Conservation (phyloP, 2,329 filamentous ascomycete species). For the Paecilomyces fulvus region DNA sequence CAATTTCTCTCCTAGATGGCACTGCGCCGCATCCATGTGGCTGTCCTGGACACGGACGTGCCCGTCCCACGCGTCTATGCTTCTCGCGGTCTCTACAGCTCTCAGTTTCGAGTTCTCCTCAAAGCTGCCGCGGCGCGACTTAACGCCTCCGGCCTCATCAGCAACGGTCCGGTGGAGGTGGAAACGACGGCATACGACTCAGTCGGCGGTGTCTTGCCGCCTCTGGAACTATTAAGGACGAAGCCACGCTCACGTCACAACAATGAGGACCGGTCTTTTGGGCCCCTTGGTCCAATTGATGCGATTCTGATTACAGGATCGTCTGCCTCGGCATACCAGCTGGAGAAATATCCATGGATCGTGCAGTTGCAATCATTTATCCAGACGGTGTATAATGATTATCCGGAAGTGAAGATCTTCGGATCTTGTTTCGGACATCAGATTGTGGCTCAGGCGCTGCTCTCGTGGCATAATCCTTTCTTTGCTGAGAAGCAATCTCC, state of each 20-base stretch:
- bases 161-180: slow-evolving; percentile 10
- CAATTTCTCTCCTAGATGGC: slow-evolving; percentile 5
- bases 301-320: slow-evolving; percentile 26
- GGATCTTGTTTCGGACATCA: slow-evolving; percentile 30
- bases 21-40: slow-evolving; percentile 21
- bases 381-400: slow-evolving; percentile 15
- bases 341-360: slow-evolving; percentile 21
- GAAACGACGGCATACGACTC: slow-evolving; percentile 26
- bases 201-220: slow-evolving; percentile 20
- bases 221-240: slow-evolving; percentile 15
- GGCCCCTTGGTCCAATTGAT: slow-evolving; percentile 13
- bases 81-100: slow-evolving; percentile 26
- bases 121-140: slow-evolving; percentile 21
- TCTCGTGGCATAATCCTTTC: slow-evolving; percentile 5
- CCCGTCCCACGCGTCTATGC: slow-evolving; percentile 24
- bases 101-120: slow-evolving; percentile 25
- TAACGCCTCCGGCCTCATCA: slow-evolving; percentile 8
- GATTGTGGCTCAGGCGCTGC: slow-evolving; percentile 20
- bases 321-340: slow-evolving; percentile 19
- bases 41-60: slow-evolving; percentile 28
- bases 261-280: background rate
- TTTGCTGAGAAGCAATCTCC: background rate
- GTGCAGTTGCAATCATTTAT: slow-evolving; percentile 17
- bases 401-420: slow-evolving; percentile 22
- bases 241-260: background rate